phyloP scores from a whole-genome alignment of 31 red algal genomes.

The Asparagopsis taxiformis region DNA sequence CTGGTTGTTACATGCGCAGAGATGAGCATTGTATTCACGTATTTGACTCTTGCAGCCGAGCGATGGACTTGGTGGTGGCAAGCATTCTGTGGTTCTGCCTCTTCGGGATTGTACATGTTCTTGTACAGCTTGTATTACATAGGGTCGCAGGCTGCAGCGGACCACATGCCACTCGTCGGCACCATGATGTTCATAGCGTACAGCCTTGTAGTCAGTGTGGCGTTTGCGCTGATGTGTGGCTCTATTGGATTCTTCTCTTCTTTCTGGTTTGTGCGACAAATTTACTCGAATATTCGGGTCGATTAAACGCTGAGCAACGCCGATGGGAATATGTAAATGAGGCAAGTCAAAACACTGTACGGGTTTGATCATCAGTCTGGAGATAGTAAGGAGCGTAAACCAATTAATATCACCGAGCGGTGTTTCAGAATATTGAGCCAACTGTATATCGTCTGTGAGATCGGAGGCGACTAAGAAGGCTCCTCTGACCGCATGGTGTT shows the following conservation, averaged over 20 bases:
- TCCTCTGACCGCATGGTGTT: too few relatives aligned
- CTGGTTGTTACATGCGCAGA: slow-evolving; percentile 86
- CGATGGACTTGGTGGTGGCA: slow-evolving; percentile 88
- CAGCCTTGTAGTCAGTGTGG: slow-evolving; percentile 61
- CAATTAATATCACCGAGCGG: too few relatives aligned
- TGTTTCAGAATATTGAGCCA: too few relatives aligned
- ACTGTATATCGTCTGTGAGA: too few relatives aligned
- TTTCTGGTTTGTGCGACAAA: slow-evolving; percentile 77
- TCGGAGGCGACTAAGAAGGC: too few relatives aligned
- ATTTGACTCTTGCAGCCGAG: slow-evolving; percentile 79
- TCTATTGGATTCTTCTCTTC: slow-evolving; percentile 70
- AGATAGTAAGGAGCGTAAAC: too few relatives aligned
- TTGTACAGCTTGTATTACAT: slow-evolving; percentile 82
- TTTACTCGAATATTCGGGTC: slow-evolving; percentile 58
- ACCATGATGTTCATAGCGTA: slow-evolving; percentile 79
- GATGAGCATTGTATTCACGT: slow-evolving; percentile 86
- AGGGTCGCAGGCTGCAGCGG: slow-evolving; percentile 48
- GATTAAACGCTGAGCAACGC: slow-evolving; percentile 8
- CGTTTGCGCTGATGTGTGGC: slow-evolving; percentile 74
- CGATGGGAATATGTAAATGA: not conserved
- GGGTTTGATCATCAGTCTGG: too few relatives aligned
- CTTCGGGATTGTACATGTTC: slow-evolving; percentile 88
- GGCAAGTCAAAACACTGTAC: too few relatives aligned
- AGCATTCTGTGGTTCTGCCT: slow-evolving; percentile 69
- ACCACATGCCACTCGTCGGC: slow-evolving; percentile 66